A percentile compares a stretch with the other conserved stretches of the same genome.
phyloP scores from a whole-genome alignment of 345 rosid genomes.

The Syzygium jambos region DNA sequence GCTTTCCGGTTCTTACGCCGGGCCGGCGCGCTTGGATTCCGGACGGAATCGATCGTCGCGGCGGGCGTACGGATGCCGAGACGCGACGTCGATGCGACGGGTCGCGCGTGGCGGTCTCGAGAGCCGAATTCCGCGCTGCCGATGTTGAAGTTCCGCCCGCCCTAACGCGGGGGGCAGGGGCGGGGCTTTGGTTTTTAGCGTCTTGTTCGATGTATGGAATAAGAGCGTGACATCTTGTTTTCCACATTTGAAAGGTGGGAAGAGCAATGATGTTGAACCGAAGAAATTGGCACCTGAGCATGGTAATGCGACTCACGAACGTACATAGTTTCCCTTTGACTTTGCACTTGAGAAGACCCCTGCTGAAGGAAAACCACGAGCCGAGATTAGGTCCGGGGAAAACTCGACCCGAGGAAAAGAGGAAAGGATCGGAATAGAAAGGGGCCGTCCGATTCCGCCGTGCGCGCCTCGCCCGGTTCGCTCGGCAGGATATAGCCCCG shows the following conservation, averaged over 20 bases:
- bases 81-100: background rate
- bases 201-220: background rate
- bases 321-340: background rate
- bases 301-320: background rate
- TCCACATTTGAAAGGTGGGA: background rate
- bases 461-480: background rate
- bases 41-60: too few relatives aligned
- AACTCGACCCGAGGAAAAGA: background rate
- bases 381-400: background rate
- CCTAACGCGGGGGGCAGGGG: too few relatives aligned
- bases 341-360: background rate
- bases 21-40: rapidly evolving
- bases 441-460: background rate
- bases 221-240: background rate
- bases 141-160: too few relatives aligned
- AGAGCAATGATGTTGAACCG: background rate
- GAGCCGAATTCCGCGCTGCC: background rate
- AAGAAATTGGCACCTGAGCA: background rate
- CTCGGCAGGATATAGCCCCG: background rate
- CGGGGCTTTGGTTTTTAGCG: background rate
- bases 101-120: background rate
- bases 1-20: too few relatives aligned
- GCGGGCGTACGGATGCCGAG: background rate
- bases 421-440: background rate
- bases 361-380: background rate